Evolutionary conservation across 257 asterid genomes (phyloP).

Genomic region (Solanum tarijense): DNA sequence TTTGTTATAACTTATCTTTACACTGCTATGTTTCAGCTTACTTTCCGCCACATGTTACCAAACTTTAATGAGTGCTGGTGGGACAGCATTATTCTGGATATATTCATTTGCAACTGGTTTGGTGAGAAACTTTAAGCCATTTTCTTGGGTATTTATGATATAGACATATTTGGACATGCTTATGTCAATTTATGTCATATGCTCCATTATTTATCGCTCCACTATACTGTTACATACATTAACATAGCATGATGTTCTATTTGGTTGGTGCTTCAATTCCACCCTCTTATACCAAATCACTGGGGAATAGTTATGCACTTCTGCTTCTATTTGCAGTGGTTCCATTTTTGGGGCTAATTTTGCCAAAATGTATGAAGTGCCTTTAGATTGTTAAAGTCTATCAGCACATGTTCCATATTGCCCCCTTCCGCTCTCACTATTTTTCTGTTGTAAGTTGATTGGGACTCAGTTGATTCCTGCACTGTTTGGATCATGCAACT

Average conservation of each 20-base stretch:
- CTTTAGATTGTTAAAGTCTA: not conserved
- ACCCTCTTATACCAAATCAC: not conserved
- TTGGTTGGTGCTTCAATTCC: not conserved
- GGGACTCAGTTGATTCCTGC: not conserved
- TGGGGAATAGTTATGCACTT: not conserved
- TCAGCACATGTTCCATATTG: not conserved
- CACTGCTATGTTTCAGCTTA: constrained; percentile 55
- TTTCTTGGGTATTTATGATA: not conserved
- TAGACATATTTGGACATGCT: not conserved
- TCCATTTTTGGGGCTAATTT: not conserved
- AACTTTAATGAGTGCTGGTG: constrained; percentile 99
- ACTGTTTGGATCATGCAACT: not conserved
- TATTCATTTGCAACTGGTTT: constrained; percentile 96
- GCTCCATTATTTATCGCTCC: not conserved
- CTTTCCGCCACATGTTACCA: constrained; percentile 97
- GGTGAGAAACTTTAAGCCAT: constrained; percentile 36
- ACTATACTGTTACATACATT: not conserved
- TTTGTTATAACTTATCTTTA: not conserved
- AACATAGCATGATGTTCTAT: not conserved
- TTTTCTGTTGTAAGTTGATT: not conserved
- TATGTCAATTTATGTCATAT: not conserved
- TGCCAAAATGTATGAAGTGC: not conserved
- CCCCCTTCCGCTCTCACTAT: not conserved
- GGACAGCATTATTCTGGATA: constrained; percentile 95
- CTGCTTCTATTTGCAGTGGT: not conserved